Evolutionary conservation across 2,329 filamentous ascomycete species (phyloP), one percentile per base, ranked within the genome.

Genomic region (Hymenotorrendiella dingleyae): DNA sequence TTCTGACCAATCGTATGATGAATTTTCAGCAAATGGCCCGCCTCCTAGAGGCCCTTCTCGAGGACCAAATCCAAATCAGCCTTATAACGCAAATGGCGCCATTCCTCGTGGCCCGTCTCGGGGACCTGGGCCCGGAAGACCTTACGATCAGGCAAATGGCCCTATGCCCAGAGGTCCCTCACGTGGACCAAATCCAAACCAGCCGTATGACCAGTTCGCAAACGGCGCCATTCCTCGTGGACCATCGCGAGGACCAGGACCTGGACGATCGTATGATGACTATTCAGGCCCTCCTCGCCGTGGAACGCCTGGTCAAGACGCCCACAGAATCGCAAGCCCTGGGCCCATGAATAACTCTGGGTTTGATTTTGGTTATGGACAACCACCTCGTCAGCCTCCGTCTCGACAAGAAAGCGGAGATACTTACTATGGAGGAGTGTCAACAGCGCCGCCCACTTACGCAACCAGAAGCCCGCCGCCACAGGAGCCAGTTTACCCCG

Each of bases 321-420:
- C 49, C 19, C 38, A 45, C 17, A 45, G 50, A 35, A 51, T 55
- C 33, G 49, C 47, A 27, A 57, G 56, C n/a, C 52, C 54, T 8
- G 49, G 53, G 12, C 32, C 48, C 2, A 45, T 47, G n/a, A 55
- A 56, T 30, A 53, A 50, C 35, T 41, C 46, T 12, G 54, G 54
- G 8, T 59, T 59, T 17, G 56, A 57, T 27, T 57, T 57, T 23
- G 54, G 49, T 8, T 38, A 35, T 6, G 48, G 46, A 11, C 24
- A 28, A 24, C 43, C 44, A 23, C 48, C 19, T 32, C 28, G 29
- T 19, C 26, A 29, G 6, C 43, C 38, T 24, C 28, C 40, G 7
- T 16, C 21, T 17, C 26, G 24, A n/a, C 39, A 42, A 46, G 20
- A 8, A 20, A 35, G 36, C 20, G 26, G 38, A 38, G 43, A 50